Evolutionary conservation across 352 stramenopile species (phyloP).

Genomic region (Globisporangium nodosum): DNA sequence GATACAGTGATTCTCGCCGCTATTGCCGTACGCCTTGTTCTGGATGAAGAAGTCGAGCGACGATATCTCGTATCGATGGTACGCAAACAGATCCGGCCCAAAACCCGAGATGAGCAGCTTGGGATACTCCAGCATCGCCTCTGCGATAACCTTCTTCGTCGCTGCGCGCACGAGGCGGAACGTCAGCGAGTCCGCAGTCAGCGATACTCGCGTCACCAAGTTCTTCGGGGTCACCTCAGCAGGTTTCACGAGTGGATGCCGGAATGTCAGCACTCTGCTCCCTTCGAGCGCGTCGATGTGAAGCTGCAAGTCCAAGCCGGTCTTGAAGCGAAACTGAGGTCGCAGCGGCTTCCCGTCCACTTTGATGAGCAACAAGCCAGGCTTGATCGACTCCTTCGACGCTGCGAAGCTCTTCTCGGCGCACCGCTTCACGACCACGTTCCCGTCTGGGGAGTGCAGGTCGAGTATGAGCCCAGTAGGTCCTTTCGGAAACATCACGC

Average conservation of each 20-base stretch:
- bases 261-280: constrained; percentile 70
- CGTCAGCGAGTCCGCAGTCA: constrained; percentile 51
- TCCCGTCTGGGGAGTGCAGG: constrained; percentile 20
- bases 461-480: constrained; percentile 62
- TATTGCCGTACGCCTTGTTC: constrained; percentile 39
- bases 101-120: constrained; percentile 61
- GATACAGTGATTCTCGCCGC: constrained; percentile 55
- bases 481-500: constrained; percentile 55
- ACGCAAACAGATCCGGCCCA: constrained; percentile 75
- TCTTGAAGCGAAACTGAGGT: constrained; percentile 44
- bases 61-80: constrained; percentile 64
- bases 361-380: constrained; percentile 66
- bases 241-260: constrained; percentile 53
- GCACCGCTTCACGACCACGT: constrained; percentile 39
- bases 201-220: constrained; percentile 39
- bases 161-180: constrained; percentile 70
- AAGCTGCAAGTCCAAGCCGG: constrained; percentile 44
- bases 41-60: constrained; percentile 77
- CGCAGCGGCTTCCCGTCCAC: constrained; percentile 58
- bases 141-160: constrained; percentile 53
- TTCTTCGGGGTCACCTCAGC: constrained; percentile 50
- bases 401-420: constrained; percentile 49
- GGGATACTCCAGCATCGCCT: constrained; percentile 45
- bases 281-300: constrained; percentile 46
- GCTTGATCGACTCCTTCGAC: constrained; percentile 60